Evolutionary conservation across 1,139 yeast genomes (phyloP), one percentile per base, ranked within the genome.

Genomic region (Geotrichum candidum): DNA sequence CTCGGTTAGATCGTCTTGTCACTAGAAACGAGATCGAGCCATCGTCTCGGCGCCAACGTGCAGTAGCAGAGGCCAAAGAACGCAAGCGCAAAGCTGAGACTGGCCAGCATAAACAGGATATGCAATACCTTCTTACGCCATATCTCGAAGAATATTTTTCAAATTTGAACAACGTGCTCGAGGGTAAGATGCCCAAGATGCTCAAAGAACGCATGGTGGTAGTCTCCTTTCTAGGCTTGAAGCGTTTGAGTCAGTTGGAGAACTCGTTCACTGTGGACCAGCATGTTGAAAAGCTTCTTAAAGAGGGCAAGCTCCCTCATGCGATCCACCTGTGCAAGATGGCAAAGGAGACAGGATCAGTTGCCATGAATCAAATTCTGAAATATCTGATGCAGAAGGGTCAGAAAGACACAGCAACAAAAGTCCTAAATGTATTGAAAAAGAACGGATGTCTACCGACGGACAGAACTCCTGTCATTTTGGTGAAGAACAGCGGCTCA

Each of bases 281-380:
- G 53, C 59, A 53, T 15, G 64, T 60, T 18, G 51, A 48, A 29
- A 48, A 46, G 33, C 53, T 60, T 23, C 38, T 62, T 10, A 25
- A 53, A 25, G 46, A 57, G 29, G 58, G 52, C 9, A 54, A 56
- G 13, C 57, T 61, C 10, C 60, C 60, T 1, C 55, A 55, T 11
- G 64, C 64, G 5, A 53, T 62, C 41, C 64, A 62, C 33, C 29
- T 59, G 31, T 62, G 64, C 38, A 60, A 61, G 22, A 57, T 62
- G 62, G 63, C 61, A 13, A 58, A 55, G 29, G 54, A 46, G 11
- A 48, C 56, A n/a, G 62, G 61, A 15, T 56, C 64, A 10, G 60
- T 62, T 11, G 64, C 60, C 10, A 62, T 62, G 64, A 62, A 62
- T 31, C 53, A 48, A 25, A 53, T 62, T 10, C 23, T 62, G 23